Base-by-base conservation (phyloP, 495 filamentous ascomycete genomes). In the Hypoxylon crocopeplum region DNA sequence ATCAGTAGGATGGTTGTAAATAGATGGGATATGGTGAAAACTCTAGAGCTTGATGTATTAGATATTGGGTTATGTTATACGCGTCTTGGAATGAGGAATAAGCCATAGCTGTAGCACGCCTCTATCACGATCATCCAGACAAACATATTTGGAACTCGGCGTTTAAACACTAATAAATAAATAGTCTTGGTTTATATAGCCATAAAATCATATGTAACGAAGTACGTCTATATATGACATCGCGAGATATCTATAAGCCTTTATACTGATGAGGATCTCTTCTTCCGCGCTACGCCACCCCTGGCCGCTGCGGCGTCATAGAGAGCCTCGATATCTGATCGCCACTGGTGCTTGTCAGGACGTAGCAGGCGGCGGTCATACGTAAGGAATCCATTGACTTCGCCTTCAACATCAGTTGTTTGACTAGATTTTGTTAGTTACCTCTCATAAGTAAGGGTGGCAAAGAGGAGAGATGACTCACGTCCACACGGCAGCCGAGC, bases 381-480 rank as follows among this genome's bases (percentile, higher is more conserved):
- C 1, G 85, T 88, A 54, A 87, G 69, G 48, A 90, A 66, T 3
- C 87, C 87, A 59, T 90, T 90, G 38, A 88, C 82, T 69, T 90
- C 87, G n/a, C 85, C 86, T 67, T 90, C 87, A 7, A 90, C 86
- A 62, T 90, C 86, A 0, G 85, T 87, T 1, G 86, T 88, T 68
- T 89, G 86, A 12, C 86, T 88, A 73, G 0, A 19, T 22, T 10
- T 21, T 15, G 56, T 57, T 56, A 60, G 51, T 21, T 44, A 33
- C 33, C 1, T 10, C 7, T 21, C 7, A 34, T 4, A 16, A 30
- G 5, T 5, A 37, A 22, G 10, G 30, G n/a, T n/a, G n/a, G n/a
- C n/a, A n/a, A 11, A 38, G 37, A 17, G 29, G 12, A 41, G 19
- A 3, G 12, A 25, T n/a, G 38, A 61, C 62, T 67, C n/a, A 69